These are phyloP conservation scores for Pichia occidentalis DNA, from an alignment of 805 yeast species.

Conservation along the genomic window DNA sequence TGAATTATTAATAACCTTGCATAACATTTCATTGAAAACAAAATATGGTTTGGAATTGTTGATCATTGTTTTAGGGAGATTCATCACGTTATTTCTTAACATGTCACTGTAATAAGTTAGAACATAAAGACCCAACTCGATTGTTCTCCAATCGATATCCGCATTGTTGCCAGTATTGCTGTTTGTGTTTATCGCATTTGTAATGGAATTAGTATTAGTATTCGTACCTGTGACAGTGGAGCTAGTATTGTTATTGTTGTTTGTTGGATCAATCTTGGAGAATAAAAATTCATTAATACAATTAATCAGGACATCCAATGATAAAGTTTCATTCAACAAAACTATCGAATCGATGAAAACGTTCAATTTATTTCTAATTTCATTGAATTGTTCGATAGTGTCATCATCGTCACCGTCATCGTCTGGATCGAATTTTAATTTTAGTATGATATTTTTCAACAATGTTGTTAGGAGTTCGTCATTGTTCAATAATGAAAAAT, in stretches of 20 bases:
- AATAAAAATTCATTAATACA: conserved; percentile 45
- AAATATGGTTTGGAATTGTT: conserved; percentile 58
- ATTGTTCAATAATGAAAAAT: conserved; percentile 27
- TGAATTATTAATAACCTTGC: conserved; percentile 35
- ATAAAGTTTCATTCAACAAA: conserved; percentile 32
- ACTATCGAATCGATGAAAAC: conserved; percentile 79
- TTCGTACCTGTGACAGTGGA: too few species aligned
- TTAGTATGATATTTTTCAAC: conserved; percentile 62
- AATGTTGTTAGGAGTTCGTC: conserved; percentile 54
- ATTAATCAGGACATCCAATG: conserved; percentile 30
- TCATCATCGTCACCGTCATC: conserved; percentile 59
- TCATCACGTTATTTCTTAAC: conserved; percentile 69
- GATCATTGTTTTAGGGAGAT: conserved; percentile 59
- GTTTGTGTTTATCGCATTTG: too few species aligned
- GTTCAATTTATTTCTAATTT: conserved; percentile 67
- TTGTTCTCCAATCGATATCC: conserved; percentile 60
- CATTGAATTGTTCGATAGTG: conserved; percentile 69
- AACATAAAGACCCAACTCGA: conserved; percentile 84
- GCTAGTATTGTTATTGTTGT: too few species aligned
- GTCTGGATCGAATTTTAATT: conserved; percentile 72
- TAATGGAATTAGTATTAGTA: too few species aligned
- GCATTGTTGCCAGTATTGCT: conserved; percentile 1
- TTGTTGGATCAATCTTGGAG: conserved; percentile 10
- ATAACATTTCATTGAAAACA: conserved; percentile 55
- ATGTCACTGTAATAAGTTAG: conserved; percentile 74